phyloP scores from a whole-genome alignment of 345 rosid species.

The Eucalyptus sp. region DNA sequence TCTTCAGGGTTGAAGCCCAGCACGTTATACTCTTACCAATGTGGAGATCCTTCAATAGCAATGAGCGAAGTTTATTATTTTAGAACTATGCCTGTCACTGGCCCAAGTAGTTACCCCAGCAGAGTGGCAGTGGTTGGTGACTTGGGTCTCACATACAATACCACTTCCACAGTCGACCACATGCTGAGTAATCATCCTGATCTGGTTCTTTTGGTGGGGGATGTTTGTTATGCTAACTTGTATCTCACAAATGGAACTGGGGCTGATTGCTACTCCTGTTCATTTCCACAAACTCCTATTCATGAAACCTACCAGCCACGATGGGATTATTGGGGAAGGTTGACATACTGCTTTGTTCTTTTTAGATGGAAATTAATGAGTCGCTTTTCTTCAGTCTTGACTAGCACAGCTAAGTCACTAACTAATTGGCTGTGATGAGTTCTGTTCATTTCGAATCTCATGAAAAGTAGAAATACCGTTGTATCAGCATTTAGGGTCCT shows the following conservation, averaged over 20 bases:
- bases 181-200: slow-evolving; percentile 64
- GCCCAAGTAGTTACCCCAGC: slow-evolving; percentile 38
- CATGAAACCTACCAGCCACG: slow-evolving; percentile 89
- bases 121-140: slow-evolving; percentile 73
- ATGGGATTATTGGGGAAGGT: slow-evolving; percentile 99
- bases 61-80: slow-evolving; percentile 45
- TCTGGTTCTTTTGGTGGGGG: slow-evolving; percentile 75
- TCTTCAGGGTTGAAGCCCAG: slow-evolving; percentile 52
- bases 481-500: not conserved
- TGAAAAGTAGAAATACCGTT: not conserved
- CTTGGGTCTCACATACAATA: slow-evolving; percentile 79
- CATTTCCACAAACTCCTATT: slow-evolving; percentile 45
- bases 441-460: not conserved
- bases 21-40: slow-evolving; percentile 46
- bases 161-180: slow-evolving; percentile 47
- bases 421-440: not conserved
- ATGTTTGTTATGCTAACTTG: slow-evolving; percentile 62
- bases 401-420: not conserved
- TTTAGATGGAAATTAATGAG: not conserved
- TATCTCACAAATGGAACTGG: slow-evolving; percentile 56
- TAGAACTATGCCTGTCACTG: slow-evolving; percentile 62
- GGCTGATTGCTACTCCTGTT: slow-evolving; percentile 36
- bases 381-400: not conserved
- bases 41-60: slow-evolving; percentile 63
- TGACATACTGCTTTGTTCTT: not conserved